A percentile compares a stretch with the other conserved stretches of the same genome.
phyloP scores from a whole-genome alignment of 2,329 filamentous ascomycete species.

The Talaromyces verruculosus region DNA sequence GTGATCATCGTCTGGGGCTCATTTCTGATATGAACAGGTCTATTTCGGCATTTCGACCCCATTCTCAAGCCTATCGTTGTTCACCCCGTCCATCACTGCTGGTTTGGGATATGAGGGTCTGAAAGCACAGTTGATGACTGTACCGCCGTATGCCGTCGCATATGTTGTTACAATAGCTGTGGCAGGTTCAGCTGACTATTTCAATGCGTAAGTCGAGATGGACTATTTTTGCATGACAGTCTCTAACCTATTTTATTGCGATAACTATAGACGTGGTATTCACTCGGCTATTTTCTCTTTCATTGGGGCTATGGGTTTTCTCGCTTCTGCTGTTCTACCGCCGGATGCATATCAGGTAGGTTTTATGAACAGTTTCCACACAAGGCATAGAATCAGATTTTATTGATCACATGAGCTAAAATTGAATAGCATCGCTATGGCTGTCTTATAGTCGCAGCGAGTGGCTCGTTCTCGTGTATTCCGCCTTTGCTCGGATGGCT shows the following conservation, averaged over 20 bases:
- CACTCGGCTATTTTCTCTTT: slow-evolving; percentile 53
- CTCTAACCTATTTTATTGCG: neutral
- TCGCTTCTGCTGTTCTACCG: slow-evolving; percentile 64
- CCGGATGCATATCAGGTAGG: slow-evolving; percentile 55
- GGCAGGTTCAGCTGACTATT: slow-evolving; percentile 62
- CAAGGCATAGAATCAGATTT: neutral
- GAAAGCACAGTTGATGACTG: slow-evolving; percentile 65
- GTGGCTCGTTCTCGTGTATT: slow-evolving; percentile 67
- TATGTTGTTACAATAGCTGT: slow-evolving; percentile 54
- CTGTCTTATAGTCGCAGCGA: slow-evolving; percentile 66
- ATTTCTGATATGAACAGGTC: slow-evolving; percentile 32
- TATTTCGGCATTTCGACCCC: slow-evolving; percentile 56
- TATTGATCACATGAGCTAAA: neutral
- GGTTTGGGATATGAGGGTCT: slow-evolving; percentile 57
- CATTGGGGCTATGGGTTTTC: slow-evolving; percentile 58
- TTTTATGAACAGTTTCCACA: neutral
- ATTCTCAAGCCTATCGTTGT: slow-evolving; percentile 61
- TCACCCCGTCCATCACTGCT: slow-evolving; percentile 64
- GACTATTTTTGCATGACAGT: neutral
- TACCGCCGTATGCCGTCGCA: slow-evolving; percentile 63
- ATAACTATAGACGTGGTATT: slow-evolving; percentile 44
- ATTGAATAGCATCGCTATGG: slow-evolving; percentile 58
- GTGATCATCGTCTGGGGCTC: neutral
- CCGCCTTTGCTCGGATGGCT: slow-evolving; percentile 71
- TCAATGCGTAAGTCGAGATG: slow-evolving; percentile 32